A percentile compares a stretch with the other conserved stretches of the same genome.
These are phyloP conservation scores for Scolecobasidium constrictum DNA, from an alignment of 2,329 filamentous ascomycete genomes.

Conservation along the genomic window DNA sequence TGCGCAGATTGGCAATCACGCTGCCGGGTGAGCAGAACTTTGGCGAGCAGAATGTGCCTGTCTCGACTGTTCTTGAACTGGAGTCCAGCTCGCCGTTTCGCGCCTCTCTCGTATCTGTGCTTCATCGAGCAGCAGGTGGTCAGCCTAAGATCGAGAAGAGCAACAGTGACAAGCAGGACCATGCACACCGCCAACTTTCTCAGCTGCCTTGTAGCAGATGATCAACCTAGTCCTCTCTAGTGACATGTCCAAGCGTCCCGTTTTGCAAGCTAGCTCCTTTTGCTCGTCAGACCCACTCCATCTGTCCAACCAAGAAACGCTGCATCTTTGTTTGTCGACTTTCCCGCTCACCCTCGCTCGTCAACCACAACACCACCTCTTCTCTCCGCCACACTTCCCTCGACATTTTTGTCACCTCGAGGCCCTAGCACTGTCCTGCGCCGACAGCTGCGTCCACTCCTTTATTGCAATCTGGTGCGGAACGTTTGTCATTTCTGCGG, in stretches of 20 bases:
- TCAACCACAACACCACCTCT: not conserved
- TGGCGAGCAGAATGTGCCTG: too few relatives aligned
- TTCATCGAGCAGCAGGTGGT: too few relatives aligned
- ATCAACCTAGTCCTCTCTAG: not conserved
- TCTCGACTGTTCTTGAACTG: too few relatives aligned
- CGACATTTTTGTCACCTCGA: not conserved
- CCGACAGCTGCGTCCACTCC: not conserved
- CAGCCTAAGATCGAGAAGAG: too few relatives aligned
- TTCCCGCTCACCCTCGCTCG: not conserved
- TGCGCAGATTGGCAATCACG: too few relatives aligned
- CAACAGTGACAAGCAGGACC: too few relatives aligned
- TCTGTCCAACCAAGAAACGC: not conserved
- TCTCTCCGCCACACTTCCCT: not conserved
- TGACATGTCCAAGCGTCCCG: not conserved
- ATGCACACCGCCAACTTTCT: too few relatives aligned
- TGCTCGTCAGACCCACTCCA: not conserved
- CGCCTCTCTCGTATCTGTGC: too few relatives aligned
- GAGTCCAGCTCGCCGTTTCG: too few relatives aligned
- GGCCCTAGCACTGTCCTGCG: not conserved
- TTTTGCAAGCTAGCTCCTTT: not conserved
- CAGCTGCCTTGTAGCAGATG: too few relatives aligned
- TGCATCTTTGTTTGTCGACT: too few relatives aligned
- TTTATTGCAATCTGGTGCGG: not conserved
- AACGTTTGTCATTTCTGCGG: not conserved
- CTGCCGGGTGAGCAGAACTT: too few relatives aligned